A percentile compares a stretch with the other conserved stretches of the same genome.
phyloP scores from a whole-genome alignment of 192 early-diverging fungal genomes.

The Entomortierella beljakovae region DNA sequence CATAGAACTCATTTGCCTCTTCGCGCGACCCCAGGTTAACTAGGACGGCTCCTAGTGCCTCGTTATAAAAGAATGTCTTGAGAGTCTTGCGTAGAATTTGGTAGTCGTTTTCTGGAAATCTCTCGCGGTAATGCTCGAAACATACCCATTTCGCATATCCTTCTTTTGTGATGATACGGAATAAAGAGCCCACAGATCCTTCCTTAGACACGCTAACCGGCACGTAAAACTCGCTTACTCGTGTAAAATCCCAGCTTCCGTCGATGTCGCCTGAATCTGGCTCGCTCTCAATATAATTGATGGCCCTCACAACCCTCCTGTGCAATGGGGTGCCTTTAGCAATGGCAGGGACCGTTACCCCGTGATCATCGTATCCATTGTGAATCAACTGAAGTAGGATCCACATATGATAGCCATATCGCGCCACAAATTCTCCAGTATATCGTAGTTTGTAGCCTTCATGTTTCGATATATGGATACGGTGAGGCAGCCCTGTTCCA shows the following conservation, averaged over 20 bases:
- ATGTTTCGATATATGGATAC: slow-evolving; percentile 8
- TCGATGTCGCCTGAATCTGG: slow-evolving; percentile 15
- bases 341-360: slow-evolving; percentile 5
- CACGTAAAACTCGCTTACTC: slow-evolving; percentile 14
- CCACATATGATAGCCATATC: slow-evolving; percentile 24
- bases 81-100: slow-evolving; percentile 1
- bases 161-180: slow-evolving; percentile 18
- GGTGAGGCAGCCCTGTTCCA: slow-evolving; percentile 4
- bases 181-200: slow-evolving; percentile 12
- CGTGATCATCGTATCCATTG: slow-evolving; percentile 11
- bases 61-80: slow-evolving; percentile 15
- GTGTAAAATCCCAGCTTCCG: slow-evolving; percentile 20
- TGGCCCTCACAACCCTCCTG: neutral
- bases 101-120: slow-evolving; percentile 18
- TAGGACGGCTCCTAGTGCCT: slow-evolving; percentile 11
- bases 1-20: slow-evolving; percentile 11
- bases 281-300: slow-evolving; percentile 17
- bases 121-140: slow-evolving; percentile 15
- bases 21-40: slow-evolving; percentile 3
- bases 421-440: slow-evolving; percentile 14
- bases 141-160: slow-evolving; percentile 18
- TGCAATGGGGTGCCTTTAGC: neutral
- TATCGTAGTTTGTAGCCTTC: slow-evolving; percentile 16
- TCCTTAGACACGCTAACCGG: slow-evolving; percentile 8
- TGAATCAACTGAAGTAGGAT: slow-evolving; percentile 9